A percentile compares a stretch with the other conserved stretches of the same genome.
phyloP scores from a whole-genome alignment of 2,329 filamentous ascomycete species.

The Plenodomus lindquistii region DNA sequence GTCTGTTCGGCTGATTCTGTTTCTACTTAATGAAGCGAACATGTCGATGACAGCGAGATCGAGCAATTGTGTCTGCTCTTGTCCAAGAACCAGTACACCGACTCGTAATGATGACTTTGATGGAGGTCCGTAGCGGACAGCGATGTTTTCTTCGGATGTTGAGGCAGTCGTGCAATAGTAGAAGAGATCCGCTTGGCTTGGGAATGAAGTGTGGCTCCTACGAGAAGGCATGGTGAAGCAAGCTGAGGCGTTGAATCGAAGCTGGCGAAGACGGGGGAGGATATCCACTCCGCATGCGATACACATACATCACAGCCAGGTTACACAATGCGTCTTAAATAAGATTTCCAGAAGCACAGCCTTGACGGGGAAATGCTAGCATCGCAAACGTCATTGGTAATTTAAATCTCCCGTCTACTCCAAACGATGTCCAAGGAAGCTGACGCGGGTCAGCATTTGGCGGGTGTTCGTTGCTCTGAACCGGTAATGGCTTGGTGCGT shows the following conservation, averaged over 20 bases:
- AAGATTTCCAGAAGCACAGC: no score
- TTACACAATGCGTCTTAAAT: no score
- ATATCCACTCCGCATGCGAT: no score
- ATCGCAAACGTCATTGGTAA: no score
- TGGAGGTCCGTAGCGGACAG: slow-evolving; percentile 36
- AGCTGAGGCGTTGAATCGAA: neutral
- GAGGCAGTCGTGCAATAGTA: slow-evolving; percentile 43
- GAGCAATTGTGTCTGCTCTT: slow-evolving; percentile 36
- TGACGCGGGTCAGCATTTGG: slow-evolving; percentile 20
- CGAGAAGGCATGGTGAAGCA: slow-evolving; percentile 33
- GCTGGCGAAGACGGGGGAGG: neutral
- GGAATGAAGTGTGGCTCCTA: slow-evolving; percentile 38
- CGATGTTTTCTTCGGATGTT: slow-evolving; percentile 38
- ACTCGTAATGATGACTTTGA: slow-evolving; percentile 41
- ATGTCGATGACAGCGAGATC: slow-evolving; percentile 42
- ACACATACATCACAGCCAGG: no score
- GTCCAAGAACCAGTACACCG: slow-evolving; percentile 36
- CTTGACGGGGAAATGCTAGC: no score
- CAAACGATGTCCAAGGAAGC: slow-evolving; percentile 15
- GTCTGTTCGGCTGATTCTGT: slow-evolving; percentile 30
- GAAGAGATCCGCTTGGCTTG: slow-evolving; percentile 42
- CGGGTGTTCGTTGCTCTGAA: slow-evolving; percentile 18
- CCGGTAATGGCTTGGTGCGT: slow-evolving; percentile 11
- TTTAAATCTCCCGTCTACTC: no score
- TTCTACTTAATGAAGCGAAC: slow-evolving; percentile 36